Conservation (phyloP, 352 stramenopile genomes). For the Thalassiosira livingstoniorum region DNA sequence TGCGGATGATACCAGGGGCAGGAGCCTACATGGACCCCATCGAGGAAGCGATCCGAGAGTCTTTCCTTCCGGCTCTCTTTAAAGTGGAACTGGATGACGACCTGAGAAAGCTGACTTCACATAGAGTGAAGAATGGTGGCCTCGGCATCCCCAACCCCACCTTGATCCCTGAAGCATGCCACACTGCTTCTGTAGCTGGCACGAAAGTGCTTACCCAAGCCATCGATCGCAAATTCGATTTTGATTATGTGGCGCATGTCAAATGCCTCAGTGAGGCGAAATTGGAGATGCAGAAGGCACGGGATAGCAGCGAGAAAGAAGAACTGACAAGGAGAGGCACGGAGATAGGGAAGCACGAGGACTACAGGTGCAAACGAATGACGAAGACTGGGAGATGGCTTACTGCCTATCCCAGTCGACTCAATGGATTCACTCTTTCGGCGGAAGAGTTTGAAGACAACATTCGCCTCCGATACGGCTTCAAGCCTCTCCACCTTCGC, state of each 20-base stretch:
- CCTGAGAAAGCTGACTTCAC: conserved; percentile 4
- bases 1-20: conserved; percentile 24
- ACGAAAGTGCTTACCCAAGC: not conserved
- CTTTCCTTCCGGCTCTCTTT: conserved; percentile 35
- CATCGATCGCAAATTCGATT: not conserved
- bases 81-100: conserved; percentile 13
- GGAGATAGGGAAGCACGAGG: no score
- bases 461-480: conserved; percentile 38
- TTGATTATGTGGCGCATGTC: not conserved
- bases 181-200: conserved; percentile 2
- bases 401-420: not conserved
- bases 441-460: conserved; percentile 49
- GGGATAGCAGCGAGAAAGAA: not conserved
- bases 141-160: conserved; percentile 42
- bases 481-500: conserved; percentile 26
- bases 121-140: conserved; percentile 29
- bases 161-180: not conserved
- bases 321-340: not conserved
- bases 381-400: conserved; percentile 17
- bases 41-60: conserved; percentile 26
- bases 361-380: not conserved
- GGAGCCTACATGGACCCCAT: conserved; percentile 29
- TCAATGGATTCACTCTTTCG: conserved; percentile 45
- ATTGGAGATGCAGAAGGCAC: not conserved
- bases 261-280: not conserved